Percentiles rank a stretch among this genome's conserved stretches.
Conservation (phyloP, 768 basidiomycete genomes). For the Suillus cothurnatus region DNA sequence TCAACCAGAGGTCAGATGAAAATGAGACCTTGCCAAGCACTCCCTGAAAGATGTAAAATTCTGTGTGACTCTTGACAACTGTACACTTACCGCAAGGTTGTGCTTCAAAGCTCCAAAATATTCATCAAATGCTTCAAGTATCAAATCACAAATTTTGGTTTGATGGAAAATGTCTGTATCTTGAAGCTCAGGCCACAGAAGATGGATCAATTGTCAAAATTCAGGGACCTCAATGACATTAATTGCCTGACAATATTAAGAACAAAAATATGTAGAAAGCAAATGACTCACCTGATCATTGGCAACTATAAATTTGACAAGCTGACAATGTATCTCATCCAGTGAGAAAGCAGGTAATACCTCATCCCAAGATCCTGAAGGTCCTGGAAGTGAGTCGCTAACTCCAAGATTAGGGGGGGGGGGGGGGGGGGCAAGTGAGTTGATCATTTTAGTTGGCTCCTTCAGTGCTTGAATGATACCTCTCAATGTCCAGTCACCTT, state of each 20-base stretch:
- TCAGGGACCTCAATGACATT: conserved; percentile 9
- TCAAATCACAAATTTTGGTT: conserved; percentile 10
- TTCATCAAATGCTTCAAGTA: background rate
- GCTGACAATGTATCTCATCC: background rate
- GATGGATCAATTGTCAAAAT: background rate
- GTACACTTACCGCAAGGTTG: conserved; percentile 5
- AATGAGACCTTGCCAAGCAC: background rate
- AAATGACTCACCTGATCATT: background rate
- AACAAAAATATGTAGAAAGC: background rate
- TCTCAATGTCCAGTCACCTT: background rate
- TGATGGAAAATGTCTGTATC: conserved; percentile 16
- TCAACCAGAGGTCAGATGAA: no score
- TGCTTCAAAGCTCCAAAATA: conserved; percentile 9
- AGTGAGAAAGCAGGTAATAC: background rate
- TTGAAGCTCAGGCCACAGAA: conserved; percentile 1
- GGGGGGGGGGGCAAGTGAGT: background rate
- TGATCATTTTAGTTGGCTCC: background rate
- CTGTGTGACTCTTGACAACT: background rate
- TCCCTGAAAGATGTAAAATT: conserved; percentile 1
- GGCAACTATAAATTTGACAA: background rate
- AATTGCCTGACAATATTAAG: conserved; percentile 1
- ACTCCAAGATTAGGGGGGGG: no score
- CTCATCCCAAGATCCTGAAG: background rate
- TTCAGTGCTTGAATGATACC: background rate
- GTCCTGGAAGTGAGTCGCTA: background rate